These are phyloP conservation scores for Caryopteris hybrid DNA, from an alignment of 305 asterid species.

Conservation along the genomic window DNA sequence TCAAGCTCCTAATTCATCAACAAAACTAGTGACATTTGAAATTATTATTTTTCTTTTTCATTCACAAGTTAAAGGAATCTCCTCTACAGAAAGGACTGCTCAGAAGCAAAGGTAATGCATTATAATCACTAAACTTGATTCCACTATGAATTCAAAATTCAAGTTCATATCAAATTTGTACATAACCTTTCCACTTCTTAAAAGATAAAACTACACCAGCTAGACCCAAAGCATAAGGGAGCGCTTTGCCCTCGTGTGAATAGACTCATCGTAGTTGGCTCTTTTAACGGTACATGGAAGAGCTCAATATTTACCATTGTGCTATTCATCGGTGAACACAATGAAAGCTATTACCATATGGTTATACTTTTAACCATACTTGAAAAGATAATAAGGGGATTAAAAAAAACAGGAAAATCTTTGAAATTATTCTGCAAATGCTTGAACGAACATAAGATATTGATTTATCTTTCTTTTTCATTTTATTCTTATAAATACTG, in stretches of 20 bases:
- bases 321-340: neutral
- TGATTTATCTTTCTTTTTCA: neutral
- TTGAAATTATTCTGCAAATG: neutral
- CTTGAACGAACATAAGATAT: neutral
- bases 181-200: neutral
- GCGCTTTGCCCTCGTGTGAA: neutral
- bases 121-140: neutral
- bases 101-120: neutral
- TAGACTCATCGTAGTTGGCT: neutral
- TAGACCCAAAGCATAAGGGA: neutral
- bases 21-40: neutral
- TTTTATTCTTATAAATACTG: neutral
- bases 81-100: neutral
- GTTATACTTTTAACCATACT: slow-evolving; percentile 1
- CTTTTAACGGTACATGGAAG: neutral
- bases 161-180: neutral
- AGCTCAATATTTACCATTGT: neutral
- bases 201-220: neutral
- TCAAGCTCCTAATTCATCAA: neutral
- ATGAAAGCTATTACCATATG: neutral
- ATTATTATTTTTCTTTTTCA: neutral
- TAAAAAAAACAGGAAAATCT: neutral
- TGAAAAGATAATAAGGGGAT: neutral
- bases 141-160: neutral
- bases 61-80: neutral